phyloP scores from a whole-genome alignment of 129 eudicot genomes.

The Logfia minima region DNA sequence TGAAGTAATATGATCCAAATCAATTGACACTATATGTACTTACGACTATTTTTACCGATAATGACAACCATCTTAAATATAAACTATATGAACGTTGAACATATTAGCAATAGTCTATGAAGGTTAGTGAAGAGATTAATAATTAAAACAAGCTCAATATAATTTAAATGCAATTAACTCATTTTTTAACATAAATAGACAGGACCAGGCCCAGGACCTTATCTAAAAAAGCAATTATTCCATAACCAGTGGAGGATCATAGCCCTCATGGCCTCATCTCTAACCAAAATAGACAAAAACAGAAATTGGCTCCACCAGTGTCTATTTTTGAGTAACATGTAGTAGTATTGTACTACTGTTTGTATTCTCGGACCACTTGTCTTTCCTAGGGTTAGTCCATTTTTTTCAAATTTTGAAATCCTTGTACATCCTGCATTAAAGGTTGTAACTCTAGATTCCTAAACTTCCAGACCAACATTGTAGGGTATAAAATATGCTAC shows the following conservation, averaged over 20 bases:
- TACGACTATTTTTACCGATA: too few species aligned
- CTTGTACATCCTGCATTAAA: not conserved
- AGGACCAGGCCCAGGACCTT: constrained; percentile 21
- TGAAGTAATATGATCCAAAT: too few species aligned
- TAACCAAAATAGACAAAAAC: constrained; percentile 19
- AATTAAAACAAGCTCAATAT: too few species aligned
- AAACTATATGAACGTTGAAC: too few species aligned
- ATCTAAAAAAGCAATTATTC: constrained; percentile 22
- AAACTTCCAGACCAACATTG: not conserved
- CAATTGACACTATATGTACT: too few species aligned
- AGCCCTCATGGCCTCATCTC: constrained; percentile 5
- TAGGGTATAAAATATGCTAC: constrained; percentile 1
- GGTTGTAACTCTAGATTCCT: not conserved
- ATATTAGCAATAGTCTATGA: too few species aligned
- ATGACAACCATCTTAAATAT: too few species aligned
- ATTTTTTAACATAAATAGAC: not conserved
- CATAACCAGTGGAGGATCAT: constrained; percentile 28
- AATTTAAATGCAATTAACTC: not conserved
- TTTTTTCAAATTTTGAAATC: not conserved
- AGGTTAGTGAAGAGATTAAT: too few species aligned
- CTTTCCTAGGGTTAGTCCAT: not conserved
- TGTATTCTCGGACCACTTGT: constrained; percentile 35
- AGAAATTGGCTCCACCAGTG: constrained; percentile 13
- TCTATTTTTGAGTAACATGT: constrained; percentile 19
- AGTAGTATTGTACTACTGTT: constrained; percentile 12